Base-by-base conservation (phyloP, 306 rosid species). In the Macrotyloma uniflorum region DNA sequence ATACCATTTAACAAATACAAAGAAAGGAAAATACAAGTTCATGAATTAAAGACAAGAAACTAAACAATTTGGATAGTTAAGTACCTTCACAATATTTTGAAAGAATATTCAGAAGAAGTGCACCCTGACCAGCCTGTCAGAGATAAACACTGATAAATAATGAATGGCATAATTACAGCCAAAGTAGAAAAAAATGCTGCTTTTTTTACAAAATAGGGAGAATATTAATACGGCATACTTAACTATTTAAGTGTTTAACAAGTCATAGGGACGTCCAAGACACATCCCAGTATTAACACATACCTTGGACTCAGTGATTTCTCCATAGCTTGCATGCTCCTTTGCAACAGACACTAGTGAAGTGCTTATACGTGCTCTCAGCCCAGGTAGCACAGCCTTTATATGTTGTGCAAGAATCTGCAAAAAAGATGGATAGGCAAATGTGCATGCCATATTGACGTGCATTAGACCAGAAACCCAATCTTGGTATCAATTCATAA, bases 311-410 rank as follows among this genome's bases (percentile, higher is more conserved):
- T 96, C 99, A 0, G 97, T 88, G 85, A 96, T 91, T 80, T 93
- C 99, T 57, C 99, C 99, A 80, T 91, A 96, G 86, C 96, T 90
- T 67, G 94, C 93, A 58, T 91, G 97, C 86, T 96, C 98, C 90
- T 96, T 96, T 24, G 99, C 99, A 84, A 91, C 94, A 81, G 94
- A 55, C 53, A 93, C 91, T 46, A 96, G 77, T 24, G 94, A 87
- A 71, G 90, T 81, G 86, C 93, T 96, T 84, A 96, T 93, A 61
- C 97, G 97, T 76, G 98, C 96, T 83, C 91, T 91, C 73, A 96
- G 82, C 78, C 93, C 97, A 1, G 99, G 99, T 55, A 93, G 93
- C 50, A 93, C 90, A 74, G 89, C 84, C 87, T 88, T 93, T 79
- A 93, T 96, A 86, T 96, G 97, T 72, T 88, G 96, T 5, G 93